Base-by-base conservation (phyloP, 2,329 filamentous ascomycete species). In the Microdochium paspali region DNA sequence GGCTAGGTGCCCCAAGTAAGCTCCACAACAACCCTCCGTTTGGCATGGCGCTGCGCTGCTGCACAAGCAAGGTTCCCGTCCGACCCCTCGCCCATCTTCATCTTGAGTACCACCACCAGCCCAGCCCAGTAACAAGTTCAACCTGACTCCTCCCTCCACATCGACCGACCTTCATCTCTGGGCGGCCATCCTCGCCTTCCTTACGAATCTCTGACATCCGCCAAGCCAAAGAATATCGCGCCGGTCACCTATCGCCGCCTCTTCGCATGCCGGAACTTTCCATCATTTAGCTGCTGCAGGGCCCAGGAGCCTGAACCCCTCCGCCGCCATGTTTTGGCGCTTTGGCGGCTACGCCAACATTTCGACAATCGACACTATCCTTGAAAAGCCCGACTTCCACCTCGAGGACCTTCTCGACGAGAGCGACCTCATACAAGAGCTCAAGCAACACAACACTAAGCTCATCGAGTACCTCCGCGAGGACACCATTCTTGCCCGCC, bases 261-360 rank as follows among this genome's bases (percentile, higher is more conserved):
- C 35, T 21, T 20, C 35, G 35, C 18, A 40, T 40, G 35, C 18
- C 35, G 35, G 12, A 21, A 15, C 6, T 9, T 40, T n/a, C 21
- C 24, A 21, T 44, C 23, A 44, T 24, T 12, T 44, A 44, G 21
- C 23, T 21, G 15, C 18, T 10, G 13, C 15, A 40, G 35, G 35
- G 35, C 35, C 35, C 18, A 18, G 35, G 35, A 10, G 35, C 35
- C 49, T 48, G 43, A 55, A 47, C 44, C 49, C 46, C 6, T 25
- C 45, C 53, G 65, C 63, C 83, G 91, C 69, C 74, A 98, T 98
- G 93, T 98, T 98, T 72, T 98, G 93, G 93, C 86, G 91, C 72
- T 98, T 97, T 78, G 91, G 93, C 78, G 90, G 90, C 64, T 97
- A 97, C 78, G 88, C 90, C 76, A 95, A 89, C 77, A 86, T 95